Evolutionary conservation across 2,329 filamentous ascomycete genomes (phyloP), one percentile per base, ranked within the genome.

Genomic region (Pseudogymnoascus sp.): DNA sequence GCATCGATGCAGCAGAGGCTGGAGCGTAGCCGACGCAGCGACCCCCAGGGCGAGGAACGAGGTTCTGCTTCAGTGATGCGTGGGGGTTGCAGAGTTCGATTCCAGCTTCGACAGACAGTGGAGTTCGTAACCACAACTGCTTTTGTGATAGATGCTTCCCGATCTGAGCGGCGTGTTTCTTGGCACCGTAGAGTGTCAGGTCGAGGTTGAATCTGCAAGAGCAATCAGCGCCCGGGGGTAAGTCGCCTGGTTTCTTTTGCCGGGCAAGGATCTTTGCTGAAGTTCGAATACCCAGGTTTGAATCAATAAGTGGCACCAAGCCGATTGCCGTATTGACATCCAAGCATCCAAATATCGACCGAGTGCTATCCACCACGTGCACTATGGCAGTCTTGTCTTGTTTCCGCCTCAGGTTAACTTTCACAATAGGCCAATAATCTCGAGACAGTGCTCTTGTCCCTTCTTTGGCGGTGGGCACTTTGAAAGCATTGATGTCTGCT

Each of bases 51-150:
- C n/a, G 68, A 65, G 65, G 71, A 65, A 61, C 67, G 37, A 68
- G 70, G 14, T 48, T 67, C 28, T 68, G 71, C 51, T 64, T 70
- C 63, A 71, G 64, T 23, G 73, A 68, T 7, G 65, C 63, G 73
- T 96, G 90, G 0, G 93, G 93, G 68, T 97, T 96, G 74, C 85
- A 83, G 14, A 95, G 84, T 57, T 86, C 84, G 62, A 89, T 84
- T 10, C 88, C 89, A 63, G 82, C 81, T 64, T 91, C 86, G 6
- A 90, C 82, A 61, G 85, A 82, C 41, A 85, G 80, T 13, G 85
- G 92, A 61, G 80, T 84, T 39, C 85, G 79, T 10, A 98, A 80
- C 76, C 84, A 87, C 19, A 95, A 76, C 65, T 87, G 84, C 67
- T 83, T 83, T 67, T 85, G 85, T 2, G 82, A 82, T 1, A 97